phyloP scores from a whole-genome alignment of 805 yeast species.

The Ogataea trehalophila region DNA sequence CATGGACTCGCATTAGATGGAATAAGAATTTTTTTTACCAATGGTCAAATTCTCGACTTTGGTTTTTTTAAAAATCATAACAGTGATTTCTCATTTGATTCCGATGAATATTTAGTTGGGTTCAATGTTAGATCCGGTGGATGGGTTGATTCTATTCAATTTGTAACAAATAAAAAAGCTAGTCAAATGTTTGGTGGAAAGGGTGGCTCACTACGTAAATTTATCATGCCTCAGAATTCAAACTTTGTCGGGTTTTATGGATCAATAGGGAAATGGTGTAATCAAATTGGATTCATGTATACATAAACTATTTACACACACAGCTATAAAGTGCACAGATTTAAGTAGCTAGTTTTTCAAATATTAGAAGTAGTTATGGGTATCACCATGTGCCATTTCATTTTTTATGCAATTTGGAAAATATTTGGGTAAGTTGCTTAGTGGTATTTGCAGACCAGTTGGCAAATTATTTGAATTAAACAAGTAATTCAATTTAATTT shows the following conservation, averaged over 20 bases:
- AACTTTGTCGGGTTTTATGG: conserved; percentile 70
- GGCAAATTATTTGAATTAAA: conserved; percentile 22
- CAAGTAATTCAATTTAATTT: conserved; percentile 12
- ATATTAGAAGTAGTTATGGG: conserved; percentile 5
- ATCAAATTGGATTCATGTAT: conserved; percentile 68
- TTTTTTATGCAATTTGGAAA: conserved; percentile 14
- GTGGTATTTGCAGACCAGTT: conserved; percentile 23
- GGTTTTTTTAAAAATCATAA: conserved; percentile 53
- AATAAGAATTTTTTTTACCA: conserved; percentile 46
- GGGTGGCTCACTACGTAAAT: conserved; percentile 55
- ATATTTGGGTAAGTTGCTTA: conserved; percentile 11
- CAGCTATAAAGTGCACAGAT: background rate
- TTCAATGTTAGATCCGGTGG: conserved; percentile 68
- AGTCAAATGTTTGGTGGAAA: conserved; percentile 62
- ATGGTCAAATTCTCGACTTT: conserved; percentile 26
- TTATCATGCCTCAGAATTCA: conserved; percentile 62
- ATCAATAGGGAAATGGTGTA: conserved; percentile 62
- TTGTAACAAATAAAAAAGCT: conserved; percentile 56
- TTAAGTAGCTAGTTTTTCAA: background rate
- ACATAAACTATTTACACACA: conserved; percentile 19
- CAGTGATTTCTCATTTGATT: conserved; percentile 49
- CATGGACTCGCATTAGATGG: conserved; percentile 85
- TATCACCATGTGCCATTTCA: background rate
- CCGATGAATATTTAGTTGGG: conserved; percentile 57
- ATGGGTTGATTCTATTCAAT: conserved; percentile 87